Evolutionary conservation across 2,329 filamentous ascomycete species (phyloP).

Genomic region (Ophiostoma populinum): DNA sequence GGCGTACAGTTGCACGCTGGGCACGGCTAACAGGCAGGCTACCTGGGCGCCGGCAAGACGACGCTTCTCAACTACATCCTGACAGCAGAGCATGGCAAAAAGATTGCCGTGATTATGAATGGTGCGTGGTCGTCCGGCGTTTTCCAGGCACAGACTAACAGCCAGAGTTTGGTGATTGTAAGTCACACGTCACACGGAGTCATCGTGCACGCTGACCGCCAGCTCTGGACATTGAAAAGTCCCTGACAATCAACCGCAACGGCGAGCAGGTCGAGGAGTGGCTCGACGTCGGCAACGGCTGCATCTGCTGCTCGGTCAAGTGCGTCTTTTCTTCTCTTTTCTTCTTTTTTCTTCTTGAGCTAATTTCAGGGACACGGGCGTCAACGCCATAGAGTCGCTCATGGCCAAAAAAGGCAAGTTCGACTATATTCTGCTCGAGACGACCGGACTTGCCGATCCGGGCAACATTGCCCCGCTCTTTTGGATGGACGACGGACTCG

Average conservation of each 20-base stretch:
- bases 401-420: constrained; percentile 91
- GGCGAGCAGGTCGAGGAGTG: constrained; percentile 79
- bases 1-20: too few species aligned
- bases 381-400: constrained; percentile 84
- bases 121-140: constrained; percentile 36
- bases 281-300: constrained; percentile 91
- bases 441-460: constrained; percentile 84
- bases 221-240: constrained; percentile 93
- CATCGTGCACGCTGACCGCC: neutral
- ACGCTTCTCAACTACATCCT: constrained; percentile 92
- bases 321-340: constrained; percentile 20
- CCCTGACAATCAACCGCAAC: constrained; percentile 74
- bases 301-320: constrained; percentile 96
- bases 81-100: constrained; percentile 89
- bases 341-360: neutral
- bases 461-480: constrained; percentile 92
- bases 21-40: constrained; percentile 36
- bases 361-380: constrained; percentile 57
- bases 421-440: constrained; percentile 95
- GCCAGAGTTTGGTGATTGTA: constrained; percentile 52
- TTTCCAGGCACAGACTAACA: too few species aligned
- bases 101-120: constrained; percentile 94
- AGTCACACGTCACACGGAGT: neutral
- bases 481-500: constrained; percentile 93
- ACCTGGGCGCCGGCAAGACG: constrained; percentile 89